A percentile compares a stretch with the other conserved stretches of the same genome.
These are phyloP conservation scores for Stagonosporopsis chrysanthemi DNA, from an alignment of 2,329 filamentous ascomycete genomes.

Conservation along the genomic window DNA sequence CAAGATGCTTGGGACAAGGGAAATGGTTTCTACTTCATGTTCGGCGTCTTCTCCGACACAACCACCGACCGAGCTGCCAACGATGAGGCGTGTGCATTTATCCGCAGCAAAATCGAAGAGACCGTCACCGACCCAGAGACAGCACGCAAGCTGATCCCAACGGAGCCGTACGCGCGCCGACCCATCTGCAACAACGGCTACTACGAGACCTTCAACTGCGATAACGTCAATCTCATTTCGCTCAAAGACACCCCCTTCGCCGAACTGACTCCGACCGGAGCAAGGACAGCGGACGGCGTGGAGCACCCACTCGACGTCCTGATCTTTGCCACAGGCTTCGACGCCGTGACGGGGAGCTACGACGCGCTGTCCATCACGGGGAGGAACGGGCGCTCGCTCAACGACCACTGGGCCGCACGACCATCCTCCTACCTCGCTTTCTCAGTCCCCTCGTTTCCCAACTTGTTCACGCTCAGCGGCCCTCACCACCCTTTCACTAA, in stretches of 20 bases:
- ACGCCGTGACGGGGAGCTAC: conserved; percentile 1
- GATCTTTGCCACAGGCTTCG: conserved; percentile 2
- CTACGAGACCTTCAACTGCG: conserved; percentile 3
- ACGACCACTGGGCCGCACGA: neutral
- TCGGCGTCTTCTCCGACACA: neutral
- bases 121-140: neutral
- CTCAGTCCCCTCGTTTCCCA: neutral
- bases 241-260: neutral
- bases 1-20: neutral
- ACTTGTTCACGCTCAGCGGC: conserved; percentile 1
- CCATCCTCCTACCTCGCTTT: conserved; percentile 1
- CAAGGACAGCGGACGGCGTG: neutral
- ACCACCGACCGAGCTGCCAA: neutral
- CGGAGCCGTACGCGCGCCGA: neutral
- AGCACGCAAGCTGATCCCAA: neutral
- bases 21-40: conserved; percentile 2
- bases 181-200: neutral
- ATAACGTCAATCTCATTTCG: conserved; percentile 1
- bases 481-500: conserved; percentile 1
- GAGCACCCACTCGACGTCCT: conserved; percentile 1
- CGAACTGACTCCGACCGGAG: neutral
- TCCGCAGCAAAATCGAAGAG: conserved; percentile 1
- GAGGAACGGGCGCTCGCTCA: neutral
- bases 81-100: neutral
- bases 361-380: neutral